Evolutionary conservation across 768 basidiomycete species (phyloP).

Genomic region (Pleurotus tuoliensis): DNA sequence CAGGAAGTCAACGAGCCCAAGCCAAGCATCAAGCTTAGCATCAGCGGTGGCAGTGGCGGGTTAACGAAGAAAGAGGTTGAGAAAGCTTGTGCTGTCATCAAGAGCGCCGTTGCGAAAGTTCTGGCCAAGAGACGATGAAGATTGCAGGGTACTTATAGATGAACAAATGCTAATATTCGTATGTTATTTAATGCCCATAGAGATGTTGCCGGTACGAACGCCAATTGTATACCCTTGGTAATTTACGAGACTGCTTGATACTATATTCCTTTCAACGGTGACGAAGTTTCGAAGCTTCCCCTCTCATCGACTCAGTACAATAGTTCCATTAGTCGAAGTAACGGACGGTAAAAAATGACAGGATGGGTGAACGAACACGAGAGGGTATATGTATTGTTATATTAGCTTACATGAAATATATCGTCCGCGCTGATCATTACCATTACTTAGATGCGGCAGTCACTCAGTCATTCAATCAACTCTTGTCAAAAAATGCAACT

Average conservation of each 20-base stretch:
- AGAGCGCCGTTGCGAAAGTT: slow-evolving; percentile 71
- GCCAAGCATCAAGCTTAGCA: slow-evolving; percentile 82
- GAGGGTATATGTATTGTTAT: no score
- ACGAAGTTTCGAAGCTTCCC: no score
- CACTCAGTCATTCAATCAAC: background rate
- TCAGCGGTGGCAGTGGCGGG: slow-evolving; percentile 50
- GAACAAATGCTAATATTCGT: background rate
- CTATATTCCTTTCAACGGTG: no score
- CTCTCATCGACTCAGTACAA: no score
- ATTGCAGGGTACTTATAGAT: background rate
- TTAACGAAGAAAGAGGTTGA: slow-evolving; percentile 89
- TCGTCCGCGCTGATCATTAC: no score
- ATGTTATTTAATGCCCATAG: background rate
- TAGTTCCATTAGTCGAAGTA: no score
- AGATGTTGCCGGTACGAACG: background rate
- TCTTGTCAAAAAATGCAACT: slow-evolving; percentile 79
- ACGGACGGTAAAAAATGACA: no score
- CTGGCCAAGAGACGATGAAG: slow-evolving; percentile 52
- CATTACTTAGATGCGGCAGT: no score
- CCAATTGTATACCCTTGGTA: background rate
- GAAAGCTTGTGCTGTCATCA: slow-evolving; percentile 77
- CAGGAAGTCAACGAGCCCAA: slow-evolving; percentile 82
- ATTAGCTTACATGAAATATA: no score
- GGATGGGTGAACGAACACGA: no score
- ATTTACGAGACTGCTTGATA: no score